Conservation (phyloP, 306 rosid species). For the Canavalia gladiata region DNA sequence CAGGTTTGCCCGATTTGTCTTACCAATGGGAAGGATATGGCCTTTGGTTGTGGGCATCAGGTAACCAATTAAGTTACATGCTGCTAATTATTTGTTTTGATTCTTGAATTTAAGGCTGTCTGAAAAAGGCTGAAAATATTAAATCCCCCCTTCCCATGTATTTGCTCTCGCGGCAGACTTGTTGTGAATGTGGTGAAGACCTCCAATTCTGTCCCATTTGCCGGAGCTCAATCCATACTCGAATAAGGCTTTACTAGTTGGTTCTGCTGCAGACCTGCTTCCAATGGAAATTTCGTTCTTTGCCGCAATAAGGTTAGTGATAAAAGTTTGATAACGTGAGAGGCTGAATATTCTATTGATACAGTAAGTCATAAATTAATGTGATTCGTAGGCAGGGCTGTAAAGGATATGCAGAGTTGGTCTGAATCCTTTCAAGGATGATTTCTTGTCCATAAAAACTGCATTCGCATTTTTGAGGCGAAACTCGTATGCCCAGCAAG, state of each 20-base stretch:
- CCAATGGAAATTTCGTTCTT: slow-evolving; percentile 25
- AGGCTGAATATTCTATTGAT: not conserved
- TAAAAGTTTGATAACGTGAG: not conserved
- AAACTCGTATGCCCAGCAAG: not conserved
- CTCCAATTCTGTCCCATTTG: slow-evolving; percentile 83
- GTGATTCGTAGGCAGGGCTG: not conserved
- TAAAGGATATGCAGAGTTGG: slow-evolving; percentile 34
- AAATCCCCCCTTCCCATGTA: not conserved
- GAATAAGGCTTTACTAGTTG: slow-evolving; percentile 74
- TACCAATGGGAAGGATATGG: slow-evolving; percentile 76
- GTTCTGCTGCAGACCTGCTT: slow-evolving; percentile 23
- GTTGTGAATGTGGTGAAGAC: slow-evolving; percentile 79
- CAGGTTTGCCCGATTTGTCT: slow-evolving; percentile 89
- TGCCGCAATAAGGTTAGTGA: slow-evolving; percentile 31
- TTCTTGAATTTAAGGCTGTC: slow-evolving; percentile 26
- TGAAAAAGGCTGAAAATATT: not conserved
- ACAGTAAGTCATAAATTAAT: not conserved
- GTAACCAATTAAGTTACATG: slow-evolving; percentile 52
- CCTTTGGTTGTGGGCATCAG: slow-evolving; percentile 96
- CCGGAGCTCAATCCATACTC: slow-evolving; percentile 70
- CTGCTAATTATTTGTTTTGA: slow-evolving; percentile 9
- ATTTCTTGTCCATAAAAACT: slow-evolving; percentile 18
- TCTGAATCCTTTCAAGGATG: slow-evolving; percentile 14
- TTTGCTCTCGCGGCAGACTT: slow-evolving; percentile 67
- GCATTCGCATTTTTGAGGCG: slow-evolving; percentile 17